Evolutionary conservation across 2,329 filamentous ascomycete species (phyloP).

Genomic region (Aspergillus phoenicis): DNA sequence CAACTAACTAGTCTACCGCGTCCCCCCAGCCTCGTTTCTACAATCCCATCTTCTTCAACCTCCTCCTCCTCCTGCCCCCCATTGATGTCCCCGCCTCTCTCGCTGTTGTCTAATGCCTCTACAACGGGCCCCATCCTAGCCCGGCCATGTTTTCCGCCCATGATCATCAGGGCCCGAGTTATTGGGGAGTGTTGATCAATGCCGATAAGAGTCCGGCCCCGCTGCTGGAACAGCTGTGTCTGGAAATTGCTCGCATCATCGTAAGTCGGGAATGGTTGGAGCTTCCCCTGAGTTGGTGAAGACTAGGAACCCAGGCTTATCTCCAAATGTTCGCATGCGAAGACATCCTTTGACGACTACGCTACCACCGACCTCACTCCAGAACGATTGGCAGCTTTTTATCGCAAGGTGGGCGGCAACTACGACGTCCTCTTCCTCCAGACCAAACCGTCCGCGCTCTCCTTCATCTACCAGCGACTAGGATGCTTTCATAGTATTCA

Average conservation of each 20-base stretch:
- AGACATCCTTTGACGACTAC: constrained; percentile 34
- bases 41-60: constrained; percentile 1
- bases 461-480: constrained; percentile 88
- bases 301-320: constrained; percentile 6
- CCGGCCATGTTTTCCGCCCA: constrained; percentile 35
- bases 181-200: constrained; percentile 67
- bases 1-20: neutral
- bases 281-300: neutral
- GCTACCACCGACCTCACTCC: constrained; percentile 55
- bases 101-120: constrained; percentile 21
- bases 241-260: constrained; percentile 69
- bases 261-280: constrained; percentile 53
- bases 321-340: constrained; percentile 13
- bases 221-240: constrained; percentile 67
- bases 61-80: neutral
- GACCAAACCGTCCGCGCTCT: constrained; percentile 72
- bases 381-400: constrained; percentile 73
- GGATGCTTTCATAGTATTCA: constrained; percentile 89
- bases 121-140: constrained; percentile 20
- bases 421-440: constrained; percentile 79
- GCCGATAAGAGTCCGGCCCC: constrained; percentile 68
- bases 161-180: constrained; percentile 33
- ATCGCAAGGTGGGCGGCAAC: constrained; percentile 72
- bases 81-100: constrained; percentile 19
- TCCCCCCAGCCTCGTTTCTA: neutral